Base-by-base conservation (phyloP, 352 stramenopile species). In the Phytophthora fragariaefolia region DNA sequence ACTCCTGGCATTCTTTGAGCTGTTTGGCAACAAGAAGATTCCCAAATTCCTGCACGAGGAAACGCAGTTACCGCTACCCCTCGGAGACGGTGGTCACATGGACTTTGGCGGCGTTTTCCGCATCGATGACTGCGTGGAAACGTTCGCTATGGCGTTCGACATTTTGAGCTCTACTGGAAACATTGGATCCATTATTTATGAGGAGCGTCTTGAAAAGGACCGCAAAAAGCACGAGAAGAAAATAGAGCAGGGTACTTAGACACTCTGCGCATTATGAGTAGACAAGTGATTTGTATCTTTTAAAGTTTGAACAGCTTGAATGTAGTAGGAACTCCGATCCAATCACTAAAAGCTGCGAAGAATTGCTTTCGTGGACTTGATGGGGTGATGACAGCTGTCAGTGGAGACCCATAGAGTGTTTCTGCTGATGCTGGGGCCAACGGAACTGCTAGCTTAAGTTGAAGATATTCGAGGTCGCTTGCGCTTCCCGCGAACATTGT, bases 21-120 rank as follows among this genome's bases (percentile, higher is more conserved):
- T 89, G 18, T 95, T 87, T 71, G 76, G 84, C 42, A 90, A 90
- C 76, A 83, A 76, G 26, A 73, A 79, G 28, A 73, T 71, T 38
- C 27, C 75, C 3, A 76, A 80, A 27, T 89, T 85, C 48, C 53
- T 92, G n/a, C 71, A 79, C 18, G 63, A 72, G 17, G 59, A 71
- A 17, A 92, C 85, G 51, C 73, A 80, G 30, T 63, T 91, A 0
- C 55, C 70, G 45, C 74, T 93, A 22, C 71, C 66, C n/a, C 61
- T 84, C 22, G 73, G 70, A 34, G 53, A 73, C 4, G 58, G 65
- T 1, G 74, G 77, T 26, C 52, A 76, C 12, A 76, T 89, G 18
- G 74, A 90, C 40, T 92, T 93, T 61, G 28, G 73, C 1, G 68
- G 76, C 10, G 80, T 93, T 22, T 93, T 93, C 48, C 83, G 83